Conservation (phyloP, 2,329 filamentous ascomycete genomes). For the Chaetomium sp. region DNA sequence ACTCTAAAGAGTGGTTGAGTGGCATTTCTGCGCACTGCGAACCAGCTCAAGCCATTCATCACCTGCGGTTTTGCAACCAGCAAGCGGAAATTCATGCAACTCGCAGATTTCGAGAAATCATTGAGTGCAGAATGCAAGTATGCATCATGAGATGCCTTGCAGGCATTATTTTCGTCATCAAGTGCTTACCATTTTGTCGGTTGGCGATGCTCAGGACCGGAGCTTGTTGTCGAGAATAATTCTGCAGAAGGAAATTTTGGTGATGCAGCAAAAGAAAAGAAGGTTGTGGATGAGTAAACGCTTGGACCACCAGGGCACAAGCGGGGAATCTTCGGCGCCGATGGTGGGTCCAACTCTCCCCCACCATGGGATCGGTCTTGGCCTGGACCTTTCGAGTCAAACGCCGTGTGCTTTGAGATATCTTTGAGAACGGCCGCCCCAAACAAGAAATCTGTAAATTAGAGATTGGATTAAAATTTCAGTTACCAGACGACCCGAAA, state of each 20-base stretch:
- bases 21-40: slow-evolving; percentile 48
- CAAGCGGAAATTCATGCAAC: slow-evolving; percentile 36
- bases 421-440: background rate
- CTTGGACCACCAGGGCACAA: slow-evolving; percentile 20
- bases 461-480: no score
- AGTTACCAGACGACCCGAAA: no score
- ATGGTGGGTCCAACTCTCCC: no score
- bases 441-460: background rate
- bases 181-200: slow-evolving; percentile 58
- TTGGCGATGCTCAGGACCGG: slow-evolving; percentile 42
- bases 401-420: background rate
- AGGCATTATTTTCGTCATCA: slow-evolving; percentile 28
- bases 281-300: slow-evolving; percentile 22
- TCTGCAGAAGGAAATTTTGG: slow-evolving; percentile 19
- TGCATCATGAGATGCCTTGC: slow-evolving; percentile 24
- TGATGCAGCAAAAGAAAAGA: slow-evolving; percentile 18
- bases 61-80: slow-evolving; percentile 41
- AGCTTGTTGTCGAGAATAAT: slow-evolving; percentile 33
- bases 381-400: slow-evolving; percentile 1
- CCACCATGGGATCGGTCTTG: background rate
- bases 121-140: slow-evolving; percentile 25
- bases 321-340: slow-evolving; percentile 18
- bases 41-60: slow-evolving; percentile 62
- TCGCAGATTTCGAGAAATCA: slow-evolving; percentile 29
- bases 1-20: slow-evolving; percentile 75